Evolutionary conservation across 495 filamentous ascomycete species (phyloP), one percentile per base, ranked within the genome.

Genomic region (Hypoxylon trugodes): DNA sequence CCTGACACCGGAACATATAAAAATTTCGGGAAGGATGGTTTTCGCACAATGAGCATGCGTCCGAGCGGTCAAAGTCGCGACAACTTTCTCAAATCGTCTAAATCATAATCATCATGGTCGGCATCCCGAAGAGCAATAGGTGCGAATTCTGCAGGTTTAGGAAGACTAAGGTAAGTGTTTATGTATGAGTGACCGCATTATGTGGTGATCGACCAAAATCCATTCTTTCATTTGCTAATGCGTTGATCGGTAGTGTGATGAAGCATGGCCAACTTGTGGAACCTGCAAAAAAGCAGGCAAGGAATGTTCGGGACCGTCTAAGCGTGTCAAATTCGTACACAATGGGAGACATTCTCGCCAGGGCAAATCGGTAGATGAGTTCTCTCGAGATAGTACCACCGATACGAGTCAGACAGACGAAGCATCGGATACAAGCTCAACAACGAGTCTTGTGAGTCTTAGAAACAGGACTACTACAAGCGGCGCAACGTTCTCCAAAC

Each of bases 211-310:
- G 5, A 21, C 25, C 6, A 16, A n/a, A n/a, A n/a, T 10, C 2
- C 21, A 18, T 4, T 22, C 37, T 4, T 22, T 41, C 21, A 45
- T 63, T 56, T 21, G 60, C 60, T 52, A 32, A 46, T 43, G 38
- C 10, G 18, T 30, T n/a, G 12, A 13, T 12, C 25, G 24, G 19
- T 6, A 65, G 61, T 65, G 61, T 41, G 61, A 65, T 9, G 61
- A 65, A 25, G 38, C 30, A 15, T 65, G 53, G 61, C 61, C 53
- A 30, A 65, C 61, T 16, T 65, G 61, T 24, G 61, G 61, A 22
- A 47, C 28, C 46, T 65, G 61, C 26, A 53, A 26, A 30, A 65
- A 65, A 33, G 46, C 54, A 35, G 61, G 47, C 16, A 59, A 35
- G 32, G 30, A 38, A 35, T 65, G 61, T 65, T 65, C 61, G 24